These are phyloP conservation scores for Pilatotrama ljubarskyi DNA, from an alignment of 768 basidiomycete species.

Conservation along the genomic window DNA sequence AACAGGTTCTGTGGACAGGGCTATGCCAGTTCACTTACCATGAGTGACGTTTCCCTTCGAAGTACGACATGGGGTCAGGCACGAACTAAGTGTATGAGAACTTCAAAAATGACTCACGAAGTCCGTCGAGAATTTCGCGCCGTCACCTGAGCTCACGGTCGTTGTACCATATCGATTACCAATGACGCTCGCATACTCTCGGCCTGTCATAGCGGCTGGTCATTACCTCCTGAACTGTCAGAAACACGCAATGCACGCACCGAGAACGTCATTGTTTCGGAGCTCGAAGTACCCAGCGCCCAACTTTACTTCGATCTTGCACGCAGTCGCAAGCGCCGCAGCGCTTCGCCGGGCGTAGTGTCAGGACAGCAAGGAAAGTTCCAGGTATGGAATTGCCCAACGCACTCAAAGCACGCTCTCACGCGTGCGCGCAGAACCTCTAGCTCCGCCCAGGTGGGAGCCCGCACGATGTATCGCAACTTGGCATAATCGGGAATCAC, in stretches of 20 bases:
- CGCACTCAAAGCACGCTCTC: conserved; percentile 71
- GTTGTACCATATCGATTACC: conserved; percentile 45
- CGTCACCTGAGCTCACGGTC: conserved; percentile 30
- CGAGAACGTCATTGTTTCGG: conserved; percentile 34
- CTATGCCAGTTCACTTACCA: conserved; percentile 35
- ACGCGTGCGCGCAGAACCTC: conserved; percentile 57
- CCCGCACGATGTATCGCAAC: conserved; percentile 72
- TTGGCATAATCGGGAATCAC: conserved; percentile 84
- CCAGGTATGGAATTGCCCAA: background rate
- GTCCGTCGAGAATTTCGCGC: conserved; percentile 68
- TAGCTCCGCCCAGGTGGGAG: conserved; percentile 62
- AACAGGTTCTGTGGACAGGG: background rate
- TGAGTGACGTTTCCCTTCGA: conserved; percentile 73
- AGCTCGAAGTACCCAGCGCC: conserved; percentile 35
- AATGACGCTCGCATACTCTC: conserved; percentile 51
- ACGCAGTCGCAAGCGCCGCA: conserved; percentile 56
- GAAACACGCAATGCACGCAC: conserved; percentile 10
- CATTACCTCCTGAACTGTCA: background rate
- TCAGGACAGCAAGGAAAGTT: conserved; percentile 1
- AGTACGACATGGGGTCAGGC: background rate
- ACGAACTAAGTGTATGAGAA: background rate
- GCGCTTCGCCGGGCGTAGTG: conserved; percentile 44
- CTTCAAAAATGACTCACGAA: conserved; percentile 57
- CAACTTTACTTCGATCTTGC: conserved; percentile 31
- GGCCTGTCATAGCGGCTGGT: conserved; percentile 37